Evolutionary conservation across 148 eudicot genomes (phyloP), one percentile per base, ranked within the genome.

Genomic region (Arbutus unedo): DNA sequence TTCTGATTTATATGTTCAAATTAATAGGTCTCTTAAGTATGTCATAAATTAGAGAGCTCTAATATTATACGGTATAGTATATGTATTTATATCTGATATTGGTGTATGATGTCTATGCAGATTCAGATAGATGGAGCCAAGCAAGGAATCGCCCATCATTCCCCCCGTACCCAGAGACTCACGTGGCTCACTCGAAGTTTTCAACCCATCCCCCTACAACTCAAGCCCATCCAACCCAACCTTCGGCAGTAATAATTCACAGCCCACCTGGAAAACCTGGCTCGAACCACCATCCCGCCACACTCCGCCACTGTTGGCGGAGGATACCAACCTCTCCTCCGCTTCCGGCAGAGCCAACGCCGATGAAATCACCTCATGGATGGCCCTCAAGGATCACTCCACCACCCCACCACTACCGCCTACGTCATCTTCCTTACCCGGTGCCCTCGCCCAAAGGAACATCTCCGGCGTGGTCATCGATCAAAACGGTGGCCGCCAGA

Each of bases 101-200:
- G 82, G 45, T 15, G 56, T 23, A 45, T 43, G 45, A 64, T 47
- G 25, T 67, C 45, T 44, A 79, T 70, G 72, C 44, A 87, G 83
- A 66, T 66, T 10, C 31, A 88, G 80, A 89, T 84, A 86, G 81
- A 91, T 91, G 97, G 94, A 93, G 41, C 76, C 88, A 4, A 84
- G 77, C 25, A 90, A 90, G 88, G 82, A 89, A 71, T 70, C 89
- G 4, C 76, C 92, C 7, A 85, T 84, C 41, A 79, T 53, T 55
- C 91, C 92, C 18, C 85, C 93, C 18, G 84, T 88, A 19, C 90
- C 95, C 25, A 87, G 98, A 85, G 93, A 94, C 88, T 80, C 90
- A 4, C 91, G 99, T 5, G 98, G 95, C 74, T 96, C 99, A 6
- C 89, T 96, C 2, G 99, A 96, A 84, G 98, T 96, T 6, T 96